Conservation (phyloP, 2,329 filamentous ascomycete genomes). For the Parascedosporium putredinis region DNA sequence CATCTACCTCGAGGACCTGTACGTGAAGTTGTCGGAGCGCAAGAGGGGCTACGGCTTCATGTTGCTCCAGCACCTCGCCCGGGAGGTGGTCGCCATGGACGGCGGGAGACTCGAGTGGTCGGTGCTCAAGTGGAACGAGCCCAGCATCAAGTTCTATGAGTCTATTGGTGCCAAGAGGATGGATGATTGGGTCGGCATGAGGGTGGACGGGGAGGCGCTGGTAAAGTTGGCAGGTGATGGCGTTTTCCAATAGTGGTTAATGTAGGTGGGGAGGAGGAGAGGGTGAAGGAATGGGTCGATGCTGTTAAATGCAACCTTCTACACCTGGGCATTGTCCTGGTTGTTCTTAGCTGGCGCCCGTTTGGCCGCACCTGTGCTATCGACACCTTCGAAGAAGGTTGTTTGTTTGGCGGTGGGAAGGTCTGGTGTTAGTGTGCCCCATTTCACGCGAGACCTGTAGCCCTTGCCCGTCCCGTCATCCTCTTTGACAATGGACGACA, state of each 20-base stretch:
- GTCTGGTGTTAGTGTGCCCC: slow-evolving; percentile 1
- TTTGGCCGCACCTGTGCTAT: not conserved
- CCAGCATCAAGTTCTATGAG: slow-evolving; percentile 79
- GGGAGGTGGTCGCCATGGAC: slow-evolving; percentile 60
- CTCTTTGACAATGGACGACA: not conserved
- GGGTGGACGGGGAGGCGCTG: slow-evolving; percentile 59
- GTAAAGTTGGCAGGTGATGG: slow-evolving; percentile 40
- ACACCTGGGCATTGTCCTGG: too few species aligned
- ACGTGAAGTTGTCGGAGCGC: slow-evolving; percentile 60
- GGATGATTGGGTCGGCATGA: slow-evolving; percentile 66
- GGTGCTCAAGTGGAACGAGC: slow-evolving; percentile 88
- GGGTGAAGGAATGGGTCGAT: not conserved
- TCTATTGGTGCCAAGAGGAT: slow-evolving; percentile 55
- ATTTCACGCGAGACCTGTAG: not conserved
- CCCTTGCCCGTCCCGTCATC: not conserved
- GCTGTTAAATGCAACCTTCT: not conserved
- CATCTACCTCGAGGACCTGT: slow-evolving; percentile 92
- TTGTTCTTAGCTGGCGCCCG: not conserved
- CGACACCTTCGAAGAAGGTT: slow-evolving; percentile 2
- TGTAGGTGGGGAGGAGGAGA: too few species aligned
- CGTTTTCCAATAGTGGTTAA: too few species aligned
- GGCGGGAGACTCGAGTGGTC: slow-evolving; percentile 80
- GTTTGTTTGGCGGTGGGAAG: not conserved
- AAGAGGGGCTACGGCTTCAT: slow-evolving; percentile 70
- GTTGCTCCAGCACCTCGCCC: slow-evolving; percentile 67